These are phyloP conservation scores for Candida sanyiensis DNA, from an alignment of 805 yeast genomes.

Conservation along the genomic window DNA sequence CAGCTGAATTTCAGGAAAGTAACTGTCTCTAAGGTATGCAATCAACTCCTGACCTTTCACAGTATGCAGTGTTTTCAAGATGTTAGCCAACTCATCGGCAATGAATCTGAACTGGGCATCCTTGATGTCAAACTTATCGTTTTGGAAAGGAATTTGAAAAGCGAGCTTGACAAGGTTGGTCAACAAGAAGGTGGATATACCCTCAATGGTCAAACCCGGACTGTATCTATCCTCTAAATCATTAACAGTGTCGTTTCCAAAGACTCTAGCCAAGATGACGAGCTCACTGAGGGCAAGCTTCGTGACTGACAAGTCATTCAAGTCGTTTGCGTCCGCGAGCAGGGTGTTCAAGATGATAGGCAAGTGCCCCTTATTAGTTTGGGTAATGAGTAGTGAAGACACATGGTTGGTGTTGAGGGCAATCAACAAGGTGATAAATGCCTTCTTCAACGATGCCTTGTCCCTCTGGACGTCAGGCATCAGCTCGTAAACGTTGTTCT, in stretches of 20 bases:
- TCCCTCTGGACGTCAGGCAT: conserved; percentile 63
- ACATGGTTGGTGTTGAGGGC: conserved; percentile 71
- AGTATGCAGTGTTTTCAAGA: conserved; percentile 58
- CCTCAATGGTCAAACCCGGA: conserved; percentile 48
- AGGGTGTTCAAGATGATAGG: conserved; percentile 58
- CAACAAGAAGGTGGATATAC: conserved; percentile 65
- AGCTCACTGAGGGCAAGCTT: conserved; percentile 68
- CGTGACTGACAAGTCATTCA: conserved; percentile 57
- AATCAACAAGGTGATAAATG: conserved; percentile 64
- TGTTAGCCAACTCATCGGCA: conserved; percentile 66
- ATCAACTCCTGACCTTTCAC: conserved; percentile 43
- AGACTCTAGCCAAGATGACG: conserved; percentile 51
- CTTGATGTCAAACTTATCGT: conserved; percentile 54
- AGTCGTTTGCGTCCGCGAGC: conserved; percentile 58
- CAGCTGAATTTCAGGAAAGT: conserved; percentile 48
- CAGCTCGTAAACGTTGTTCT: conserved; percentile 31
- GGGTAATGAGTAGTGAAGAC: conserved; percentile 69
- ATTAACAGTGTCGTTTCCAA: conserved; percentile 65
- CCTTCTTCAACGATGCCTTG: conserved; percentile 57
- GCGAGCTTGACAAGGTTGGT: conserved; percentile 60
- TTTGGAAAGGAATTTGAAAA: conserved; percentile 77
- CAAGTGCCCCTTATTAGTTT: conserved; percentile 54
- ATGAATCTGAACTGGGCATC: conserved; percentile 78
- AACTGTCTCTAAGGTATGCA: conserved; percentile 45
- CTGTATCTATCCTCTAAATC: conserved; percentile 54